These are phyloP conservation scores for Pseudofabraea citricarpa DNA, from an alignment of 2,329 filamentous ascomycete genomes.

Conservation along the genomic window DNA sequence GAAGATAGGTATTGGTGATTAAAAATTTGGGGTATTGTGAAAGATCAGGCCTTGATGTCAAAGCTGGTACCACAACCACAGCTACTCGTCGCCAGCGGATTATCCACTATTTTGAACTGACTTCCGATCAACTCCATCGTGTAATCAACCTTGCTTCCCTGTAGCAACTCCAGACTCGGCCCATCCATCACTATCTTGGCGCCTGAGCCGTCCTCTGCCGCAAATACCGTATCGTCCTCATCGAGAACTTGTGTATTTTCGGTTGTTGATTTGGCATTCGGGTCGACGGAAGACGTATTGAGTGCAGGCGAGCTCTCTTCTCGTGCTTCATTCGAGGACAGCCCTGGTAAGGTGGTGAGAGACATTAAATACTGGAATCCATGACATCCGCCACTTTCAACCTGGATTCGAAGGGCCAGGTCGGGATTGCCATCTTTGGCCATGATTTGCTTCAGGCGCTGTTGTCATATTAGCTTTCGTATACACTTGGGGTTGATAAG, in stretches of 20 bases:
- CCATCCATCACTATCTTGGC: slow-evolving; percentile 89
- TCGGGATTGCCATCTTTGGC: slow-evolving; percentile 66
- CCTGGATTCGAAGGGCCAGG: slow-evolving; percentile 83
- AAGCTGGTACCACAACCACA: slow-evolving; percentile 98
- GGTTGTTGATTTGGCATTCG: slow-evolving; percentile 10
- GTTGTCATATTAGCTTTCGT: slow-evolving; percentile 3
- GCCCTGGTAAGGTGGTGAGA: slow-evolving; percentile 57
- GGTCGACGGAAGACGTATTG: slow-evolving; percentile 13
- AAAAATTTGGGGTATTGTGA: too few species aligned
- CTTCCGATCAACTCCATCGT: slow-evolving; percentile 92
- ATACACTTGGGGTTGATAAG: neutral
- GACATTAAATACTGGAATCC: slow-evolving; percentile 98
- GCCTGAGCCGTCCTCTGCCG: slow-evolving; percentile 53
- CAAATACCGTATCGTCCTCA: slow-evolving; percentile 82
- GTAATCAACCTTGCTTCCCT: slow-evolving; percentile 93
- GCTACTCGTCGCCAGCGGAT: slow-evolving; percentile 85
- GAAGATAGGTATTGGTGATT: too few species aligned
- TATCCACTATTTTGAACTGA: slow-evolving; percentile 96
- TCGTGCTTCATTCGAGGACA: slow-evolving; percentile 15
- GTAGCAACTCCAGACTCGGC: slow-evolving; percentile 79
- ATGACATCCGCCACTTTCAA: slow-evolving; percentile 92
- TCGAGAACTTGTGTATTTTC: slow-evolving; percentile 44
- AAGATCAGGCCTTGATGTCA: slow-evolving; percentile 73
- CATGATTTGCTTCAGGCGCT: slow-evolving; percentile 59
- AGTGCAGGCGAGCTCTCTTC: slow-evolving; percentile 12